Base-by-base conservation (phyloP, 805 yeast species). In the Candida ficus region DNA sequence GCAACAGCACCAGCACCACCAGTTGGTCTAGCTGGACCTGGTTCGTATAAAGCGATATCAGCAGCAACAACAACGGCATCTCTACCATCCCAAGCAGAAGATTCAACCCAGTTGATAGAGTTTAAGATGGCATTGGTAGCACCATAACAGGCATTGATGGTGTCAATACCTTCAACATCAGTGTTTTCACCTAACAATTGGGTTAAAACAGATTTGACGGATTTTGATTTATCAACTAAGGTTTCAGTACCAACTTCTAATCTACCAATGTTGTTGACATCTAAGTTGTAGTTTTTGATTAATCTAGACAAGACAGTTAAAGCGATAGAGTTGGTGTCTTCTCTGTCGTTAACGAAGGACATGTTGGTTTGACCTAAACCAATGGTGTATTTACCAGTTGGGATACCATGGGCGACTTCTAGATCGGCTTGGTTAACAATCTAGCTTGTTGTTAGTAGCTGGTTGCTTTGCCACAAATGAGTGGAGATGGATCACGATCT, bases 1-100 rank as follows among this genome's bases (percentile, higher is more conserved):
- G 99, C 99, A 45, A 91, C 95, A 35, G 95, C 75, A 62, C 99
- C 99, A 41, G 95, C 97, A 71, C 99, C 99, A 65, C 99, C 99
- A 39, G 99, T 93, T 60, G 99, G 99, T 75, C 99, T 83, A 42
- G 99, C 99, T 29, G 95, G 83, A 63, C 99, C 99, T 70, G 90
- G 78, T 57, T 90, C 89, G 68, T 93, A 93, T 53, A 93, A 82
- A 60, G 99, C 99, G 64, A 93, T 93, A 67, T 93, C 99, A 67
- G 97, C 98, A 61, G 93, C 81, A 18, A 91, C 96, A 42, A 91
- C 99, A 57, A 93, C 78, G 42, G 98, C 98, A 59, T 91, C 89
- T 66, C 98, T 80, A 49, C 99, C 99, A 60, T 93, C 99, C 99
- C 99, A 93, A 33, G 91, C 75, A 22, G 87, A 78, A 25, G 96